These are phyloP conservation scores for Diaporthe vexans DNA, from an alignment of 2,329 filamentous ascomycete genomes.

Conservation along the genomic window DNA sequence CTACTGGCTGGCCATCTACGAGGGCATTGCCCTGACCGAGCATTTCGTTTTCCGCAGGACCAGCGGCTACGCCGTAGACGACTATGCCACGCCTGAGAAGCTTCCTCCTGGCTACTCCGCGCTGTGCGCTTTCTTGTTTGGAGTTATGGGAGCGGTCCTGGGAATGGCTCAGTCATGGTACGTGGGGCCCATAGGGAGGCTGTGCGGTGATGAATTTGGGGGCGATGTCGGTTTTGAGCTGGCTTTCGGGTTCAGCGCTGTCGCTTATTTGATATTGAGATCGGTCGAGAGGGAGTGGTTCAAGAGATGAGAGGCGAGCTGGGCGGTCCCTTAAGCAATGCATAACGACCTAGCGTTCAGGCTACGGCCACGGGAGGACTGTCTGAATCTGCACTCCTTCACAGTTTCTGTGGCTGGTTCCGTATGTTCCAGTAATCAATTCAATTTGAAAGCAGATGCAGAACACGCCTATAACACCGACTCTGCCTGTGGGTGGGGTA, in stretches of 20 bases:
- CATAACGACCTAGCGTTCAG: neutral
- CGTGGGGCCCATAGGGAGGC: constrained; percentile 74
- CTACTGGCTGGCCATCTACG: constrained; percentile 84
- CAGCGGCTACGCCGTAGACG: constrained; percentile 68
- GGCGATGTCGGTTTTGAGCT: constrained; percentile 70
- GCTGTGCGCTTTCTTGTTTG: constrained; percentile 72
- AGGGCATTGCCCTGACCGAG: constrained; percentile 74
- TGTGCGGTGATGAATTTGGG: constrained; percentile 66
- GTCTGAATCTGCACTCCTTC: neutral
- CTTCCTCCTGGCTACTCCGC: constrained; percentile 77
- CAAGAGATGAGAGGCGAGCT: constrained; percentile 44
- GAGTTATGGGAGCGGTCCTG: constrained; percentile 74
- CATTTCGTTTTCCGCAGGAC: constrained; percentile 77
- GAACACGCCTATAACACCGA: constrained; percentile 39
- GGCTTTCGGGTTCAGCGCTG: constrained; percentile 71
- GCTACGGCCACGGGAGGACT: neutral
- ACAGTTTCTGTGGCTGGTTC: neutral
- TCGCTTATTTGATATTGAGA: constrained; percentile 66
- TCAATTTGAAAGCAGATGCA: constrained; percentile 39
- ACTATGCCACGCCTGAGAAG: constrained; percentile 69
- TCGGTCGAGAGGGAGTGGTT: constrained; percentile 58
- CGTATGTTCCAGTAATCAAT: constrained; percentile 25
- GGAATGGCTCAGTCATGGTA: constrained; percentile 81
- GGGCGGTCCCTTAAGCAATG: neutral
- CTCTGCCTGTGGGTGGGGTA: constrained; percentile 33